Evolutionary conservation across 2,329 filamentous ascomycete species (phyloP).

Genomic region (Phyllosticta citriasiana): DNA sequence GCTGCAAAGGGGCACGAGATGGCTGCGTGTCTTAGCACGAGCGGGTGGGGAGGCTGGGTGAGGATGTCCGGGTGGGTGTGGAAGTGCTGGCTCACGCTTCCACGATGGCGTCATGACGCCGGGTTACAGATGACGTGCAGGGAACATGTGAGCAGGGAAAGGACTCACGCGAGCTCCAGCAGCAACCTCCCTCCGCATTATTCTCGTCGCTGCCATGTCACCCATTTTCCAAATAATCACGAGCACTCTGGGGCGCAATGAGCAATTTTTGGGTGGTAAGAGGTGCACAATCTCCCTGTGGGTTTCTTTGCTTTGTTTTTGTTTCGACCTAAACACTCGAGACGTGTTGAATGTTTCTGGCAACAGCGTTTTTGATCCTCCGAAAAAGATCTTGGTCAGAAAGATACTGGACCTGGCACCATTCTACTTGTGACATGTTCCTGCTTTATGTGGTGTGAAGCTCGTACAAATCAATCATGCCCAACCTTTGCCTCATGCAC

Average conservation of each 20-base stretch:
- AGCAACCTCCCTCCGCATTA: background rate
- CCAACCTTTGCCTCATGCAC: too few species aligned
- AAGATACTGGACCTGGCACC: too few species aligned
- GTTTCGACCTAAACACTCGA: too few species aligned
- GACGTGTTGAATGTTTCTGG: too few species aligned
- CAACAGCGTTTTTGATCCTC: too few species aligned
- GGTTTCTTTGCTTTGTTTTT: too few species aligned
- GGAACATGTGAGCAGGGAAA: background rate
- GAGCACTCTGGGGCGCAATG: background rate
- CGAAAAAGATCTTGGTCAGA: too few species aligned
- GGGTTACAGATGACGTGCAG: background rate
- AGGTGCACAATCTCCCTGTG: too few species aligned
- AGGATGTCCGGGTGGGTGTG: background rate
- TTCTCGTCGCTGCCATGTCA: background rate
- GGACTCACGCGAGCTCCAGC: background rate
- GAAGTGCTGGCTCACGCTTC: background rate
- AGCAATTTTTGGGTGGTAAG: background rate
- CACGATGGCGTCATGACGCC: background rate
- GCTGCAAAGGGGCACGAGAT: background rate
- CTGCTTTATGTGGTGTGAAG: too few species aligned
- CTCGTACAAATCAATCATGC: too few species aligned
- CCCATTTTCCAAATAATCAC: background rate
- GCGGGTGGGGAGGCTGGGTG: background rate
- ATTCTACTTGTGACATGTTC: too few species aligned
- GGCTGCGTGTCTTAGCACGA: background rate